Evolutionary conservation across 2,329 filamentous ascomycete genomes (phyloP), one percentile per base, ranked within the genome.

Genomic region (Colletotrichum lentis): DNA sequence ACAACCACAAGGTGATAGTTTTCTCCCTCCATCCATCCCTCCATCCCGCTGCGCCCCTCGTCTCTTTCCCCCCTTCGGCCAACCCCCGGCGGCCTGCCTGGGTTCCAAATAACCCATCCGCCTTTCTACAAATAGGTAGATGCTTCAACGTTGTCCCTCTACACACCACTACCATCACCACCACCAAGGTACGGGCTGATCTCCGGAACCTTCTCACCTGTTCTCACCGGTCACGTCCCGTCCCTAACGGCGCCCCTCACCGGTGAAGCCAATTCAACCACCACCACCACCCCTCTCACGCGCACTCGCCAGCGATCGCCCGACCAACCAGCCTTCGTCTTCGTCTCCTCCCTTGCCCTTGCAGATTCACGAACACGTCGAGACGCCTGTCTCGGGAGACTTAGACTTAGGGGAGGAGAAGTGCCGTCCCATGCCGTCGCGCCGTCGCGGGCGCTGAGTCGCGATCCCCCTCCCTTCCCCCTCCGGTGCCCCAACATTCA

Each of bases 211-310:
- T 62, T 55, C 55, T 65, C 66, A 68, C 62, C 66, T 60, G 44
- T 24, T 44, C 54, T 68, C 66, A 68, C 66, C 66, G 66, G 66
- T 68, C 50, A 50, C 55, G 66, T 66, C 55, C 62, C 62, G 62
- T 68, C 66, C 66, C 66, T 61, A 65, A 12, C 53, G 35, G 59
- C 59, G 64, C 64, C 62, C 66, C 66, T 68, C 66, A 68, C 66
- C 66, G 66, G 66, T 68, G 55, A 68, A 44, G 56, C 49, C 37
- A 60, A 52, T 52, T 55, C 61, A 37, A n/a, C 20, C 31, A 35
- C 31, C 27, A 27, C 27, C 61, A 37, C 35, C 35, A 20, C 43
- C 43, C 20, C 39, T 11, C 53, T 58, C 59, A 54, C 53, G 54
- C 65, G 43, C 55, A 61, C 50, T 37, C n/a, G n/a, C 54, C 49